phyloP scores from a whole-genome alignment of 179 eudicot genomes.

The Spinacia oleracea region DNA sequence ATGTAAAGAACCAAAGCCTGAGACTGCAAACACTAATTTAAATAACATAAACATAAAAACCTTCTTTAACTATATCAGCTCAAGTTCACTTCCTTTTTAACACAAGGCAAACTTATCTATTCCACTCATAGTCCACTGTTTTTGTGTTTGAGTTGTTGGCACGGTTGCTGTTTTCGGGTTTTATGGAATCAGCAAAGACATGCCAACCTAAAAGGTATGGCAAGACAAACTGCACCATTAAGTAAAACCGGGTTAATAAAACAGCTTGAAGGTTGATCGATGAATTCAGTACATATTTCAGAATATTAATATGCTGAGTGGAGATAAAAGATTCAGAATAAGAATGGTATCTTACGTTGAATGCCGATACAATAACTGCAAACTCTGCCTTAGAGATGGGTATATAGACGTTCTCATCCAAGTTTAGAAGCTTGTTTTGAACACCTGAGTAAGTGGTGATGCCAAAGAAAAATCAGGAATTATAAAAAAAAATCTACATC shows the following conservation, averaged over 20 bases:
- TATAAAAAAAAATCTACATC: neutral
- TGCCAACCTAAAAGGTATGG: slow-evolving; percentile 95
- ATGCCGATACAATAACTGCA: slow-evolving; percentile 71
- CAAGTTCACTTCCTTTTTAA: neutral
- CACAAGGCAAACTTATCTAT: slow-evolving; percentile 45
- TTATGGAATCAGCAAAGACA: slow-evolving; percentile 59
- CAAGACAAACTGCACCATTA: slow-evolving; percentile 64
- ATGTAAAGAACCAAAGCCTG: neutral
- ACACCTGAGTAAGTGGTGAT: slow-evolving; percentile 70
- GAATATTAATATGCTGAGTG: neutral
- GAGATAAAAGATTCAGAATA: neutral
- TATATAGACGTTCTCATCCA: slow-evolving; percentile 83
- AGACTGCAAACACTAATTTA: neutral
- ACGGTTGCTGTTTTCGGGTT: slow-evolving; percentile 53
- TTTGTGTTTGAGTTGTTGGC: slow-evolving; percentile 52
- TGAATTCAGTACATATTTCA: neutral
- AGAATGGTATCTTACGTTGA: slow-evolving; percentile 57
- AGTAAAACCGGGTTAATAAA: neutral
- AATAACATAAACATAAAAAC: neutral
- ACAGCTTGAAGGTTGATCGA: neutral
- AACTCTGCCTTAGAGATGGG: slow-evolving; percentile 89
- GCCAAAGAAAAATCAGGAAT: slow-evolving; percentile 15
- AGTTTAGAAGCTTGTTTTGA: slow-evolving; percentile 74
- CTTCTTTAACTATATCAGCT: neutral
- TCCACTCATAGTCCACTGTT: slow-evolving; percentile 73